Conservation (phyloP, 2,329 filamentous ascomycete species). For the Dactylella cylindrospora region DNA sequence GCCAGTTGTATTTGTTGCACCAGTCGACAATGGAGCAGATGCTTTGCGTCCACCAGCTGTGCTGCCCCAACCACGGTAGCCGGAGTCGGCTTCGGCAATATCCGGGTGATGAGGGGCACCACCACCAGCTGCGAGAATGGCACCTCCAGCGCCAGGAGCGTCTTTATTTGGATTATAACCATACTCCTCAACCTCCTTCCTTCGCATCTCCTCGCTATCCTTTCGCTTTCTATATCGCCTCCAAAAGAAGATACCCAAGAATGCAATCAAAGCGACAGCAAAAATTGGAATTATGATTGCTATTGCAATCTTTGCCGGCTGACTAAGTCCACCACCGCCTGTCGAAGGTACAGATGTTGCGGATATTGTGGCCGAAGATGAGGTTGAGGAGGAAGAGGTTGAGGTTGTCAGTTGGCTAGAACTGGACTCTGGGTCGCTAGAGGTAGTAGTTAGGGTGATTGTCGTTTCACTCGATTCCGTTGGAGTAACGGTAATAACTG, state of each 20-base stretch:
- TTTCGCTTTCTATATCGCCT: constrained; percentile 82
- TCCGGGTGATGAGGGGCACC: constrained; percentile 62
- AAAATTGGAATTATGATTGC: constrained; percentile 92
- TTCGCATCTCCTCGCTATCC: constrained; percentile 79
- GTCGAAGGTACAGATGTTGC: constrained; percentile 44
- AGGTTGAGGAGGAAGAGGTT: constrained; percentile 46
- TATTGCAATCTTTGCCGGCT: constrained; percentile 76
- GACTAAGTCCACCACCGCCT: constrained; percentile 57
- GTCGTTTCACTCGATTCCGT: constrained; percentile 44
- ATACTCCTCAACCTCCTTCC: constrained; percentile 97
- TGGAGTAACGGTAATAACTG: constrained; percentile 44
- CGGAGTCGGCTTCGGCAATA: constrained; percentile 76
- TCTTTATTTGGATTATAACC: constrained; percentile 97
- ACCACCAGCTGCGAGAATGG: constrained; percentile 54
- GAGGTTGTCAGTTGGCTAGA: constrained; percentile 42
- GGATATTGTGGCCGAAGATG: constrained; percentile 46
- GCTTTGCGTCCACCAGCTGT: constrained; percentile 75
- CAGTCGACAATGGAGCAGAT: constrained; percentile 73
- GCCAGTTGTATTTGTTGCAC: constrained; percentile 50
- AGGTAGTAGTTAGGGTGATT: constrained; percentile 48
- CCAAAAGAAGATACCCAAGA: constrained; percentile 81
- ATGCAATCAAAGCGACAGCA: constrained; percentile 76
- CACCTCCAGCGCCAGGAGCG: constrained; percentile 58
- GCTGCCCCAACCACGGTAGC: constrained; percentile 93
- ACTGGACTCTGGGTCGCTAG: constrained; percentile 47